phyloP scores from a whole-genome alignment of 768 basidiomycete genomes.

The Royoungia palumana region DNA sequence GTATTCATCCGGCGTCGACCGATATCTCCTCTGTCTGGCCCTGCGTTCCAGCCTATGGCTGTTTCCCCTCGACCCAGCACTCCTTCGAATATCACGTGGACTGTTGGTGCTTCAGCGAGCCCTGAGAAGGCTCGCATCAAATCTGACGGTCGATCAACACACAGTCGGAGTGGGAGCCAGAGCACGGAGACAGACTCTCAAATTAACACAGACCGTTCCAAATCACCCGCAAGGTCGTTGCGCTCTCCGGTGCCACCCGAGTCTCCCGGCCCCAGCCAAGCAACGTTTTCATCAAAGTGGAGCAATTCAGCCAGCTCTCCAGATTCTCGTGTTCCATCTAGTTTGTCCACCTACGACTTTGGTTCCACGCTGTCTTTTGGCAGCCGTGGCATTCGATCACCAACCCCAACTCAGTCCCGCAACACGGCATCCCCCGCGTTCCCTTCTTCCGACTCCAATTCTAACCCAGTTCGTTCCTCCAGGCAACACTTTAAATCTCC shows the following conservation, averaged over 20 bases:
- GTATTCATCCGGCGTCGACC: constrained; percentile 58
- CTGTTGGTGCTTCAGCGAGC: constrained; percentile 33
- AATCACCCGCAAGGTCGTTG: constrained; percentile 44
- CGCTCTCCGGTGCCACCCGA: constrained; percentile 60
- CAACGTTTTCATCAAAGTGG: constrained; percentile 18
- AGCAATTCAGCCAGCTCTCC: constrained; percentile 31
- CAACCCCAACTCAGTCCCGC: constrained; percentile 67
- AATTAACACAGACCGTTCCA: constrained; percentile 33
- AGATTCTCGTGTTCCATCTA: constrained; percentile 44
- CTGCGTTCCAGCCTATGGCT: constrained; percentile 57
- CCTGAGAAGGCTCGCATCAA: constrained; percentile 31
- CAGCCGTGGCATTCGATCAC: constrained; percentile 48
- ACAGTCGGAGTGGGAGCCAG: constrained; percentile 61
- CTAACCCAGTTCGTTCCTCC: constrained; percentile 49
- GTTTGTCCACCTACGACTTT: constrained; percentile 48
- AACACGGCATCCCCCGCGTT: constrained; percentile 49
- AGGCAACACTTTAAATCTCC: constrained; percentile 46
- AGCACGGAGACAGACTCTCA: constrained; percentile 35
- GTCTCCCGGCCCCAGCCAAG: constrained; percentile 47
- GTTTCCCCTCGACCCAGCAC: constrained; percentile 52
- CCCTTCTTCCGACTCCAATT: constrained; percentile 33
- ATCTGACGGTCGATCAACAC: constrained; percentile 32
- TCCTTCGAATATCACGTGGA: constrained; percentile 80
- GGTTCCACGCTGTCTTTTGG: constrained; percentile 43
- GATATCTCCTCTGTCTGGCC: constrained; percentile 65